Evolutionary conservation across 2,329 filamentous ascomycete species (phyloP).

Genomic region (Xylaria sp.): DNA sequence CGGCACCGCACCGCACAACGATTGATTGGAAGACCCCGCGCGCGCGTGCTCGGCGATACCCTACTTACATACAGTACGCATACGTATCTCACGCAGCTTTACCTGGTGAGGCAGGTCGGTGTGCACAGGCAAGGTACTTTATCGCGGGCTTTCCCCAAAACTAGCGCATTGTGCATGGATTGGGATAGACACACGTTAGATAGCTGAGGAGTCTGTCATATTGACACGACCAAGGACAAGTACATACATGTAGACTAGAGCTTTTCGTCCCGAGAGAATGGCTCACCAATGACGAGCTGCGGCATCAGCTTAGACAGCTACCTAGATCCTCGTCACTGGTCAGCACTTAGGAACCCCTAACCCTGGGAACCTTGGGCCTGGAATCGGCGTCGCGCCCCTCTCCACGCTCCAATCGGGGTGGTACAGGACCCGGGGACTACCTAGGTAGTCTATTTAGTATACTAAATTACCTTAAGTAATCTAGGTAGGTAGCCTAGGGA

Average conservation of each 20-base stretch:
- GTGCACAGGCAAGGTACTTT: constrained; percentile 14
- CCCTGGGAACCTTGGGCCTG: constrained; percentile 33
- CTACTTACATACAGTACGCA: background rate
- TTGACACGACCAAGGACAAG: constrained; percentile 17
- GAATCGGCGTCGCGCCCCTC: constrained; percentile 31
- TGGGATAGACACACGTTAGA: background rate
- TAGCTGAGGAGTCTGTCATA: constrained; percentile 11
- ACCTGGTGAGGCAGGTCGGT: constrained; percentile 37
- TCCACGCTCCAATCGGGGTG: background rate
- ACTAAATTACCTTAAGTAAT: background rate
- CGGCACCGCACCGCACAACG: background rate
- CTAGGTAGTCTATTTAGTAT: too few relatives aligned
- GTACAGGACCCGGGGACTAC: background rate
- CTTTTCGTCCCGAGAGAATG: constrained; percentile 36
- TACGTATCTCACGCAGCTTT: constrained; percentile 11
- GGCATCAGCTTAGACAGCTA: constrained; percentile 24
- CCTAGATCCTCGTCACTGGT: constrained; percentile 29
- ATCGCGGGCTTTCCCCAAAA: constrained; percentile 26
- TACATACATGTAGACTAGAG: too few relatives aligned
- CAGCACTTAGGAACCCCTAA: constrained; percentile 19
- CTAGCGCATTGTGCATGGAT: constrained; percentile 19
- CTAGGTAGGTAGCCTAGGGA: background rate
- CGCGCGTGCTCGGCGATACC: constrained; percentile 22
- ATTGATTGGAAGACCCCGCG: constrained; percentile 22
- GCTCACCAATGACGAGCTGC: constrained; percentile 39